Evolutionary conservation across 805 yeast species (phyloP).

Genomic region (Saccharomycopsis fibuligera): DNA sequence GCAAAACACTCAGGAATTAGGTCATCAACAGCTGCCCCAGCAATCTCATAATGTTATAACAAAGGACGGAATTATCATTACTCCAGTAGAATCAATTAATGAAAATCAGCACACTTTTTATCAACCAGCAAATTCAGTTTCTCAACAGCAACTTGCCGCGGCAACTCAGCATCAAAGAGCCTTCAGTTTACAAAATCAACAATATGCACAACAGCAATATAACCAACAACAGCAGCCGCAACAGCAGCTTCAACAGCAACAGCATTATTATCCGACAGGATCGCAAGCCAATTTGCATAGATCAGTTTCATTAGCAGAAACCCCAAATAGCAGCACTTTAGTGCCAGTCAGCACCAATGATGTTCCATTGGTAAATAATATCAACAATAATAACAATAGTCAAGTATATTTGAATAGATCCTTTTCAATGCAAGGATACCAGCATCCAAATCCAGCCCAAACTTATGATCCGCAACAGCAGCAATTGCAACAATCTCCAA

Average conservation of each 20-base stretch:
- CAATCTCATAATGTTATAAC: constrained; percentile 3
- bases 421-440: not conserved
- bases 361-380: not conserved
- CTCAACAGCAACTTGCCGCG: constrained; percentile 3
- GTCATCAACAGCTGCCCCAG: constrained; percentile 4
- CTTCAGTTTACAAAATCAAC: constrained; percentile 4
- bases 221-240: not conserved
- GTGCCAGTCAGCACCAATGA: not conserved
- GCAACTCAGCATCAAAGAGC: constrained; percentile 5
- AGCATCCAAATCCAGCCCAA: too few species aligned
- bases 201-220: not conserved
- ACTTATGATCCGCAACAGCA: not conserved
- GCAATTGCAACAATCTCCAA: not conserved
- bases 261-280: not conserved
- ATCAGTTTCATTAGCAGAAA: constrained; percentile 1
- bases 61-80: constrained; percentile 8
- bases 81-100: constrained; percentile 11
- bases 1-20: not conserved
- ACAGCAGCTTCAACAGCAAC: not conserved
- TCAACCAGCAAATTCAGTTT: constrained; percentile 14
- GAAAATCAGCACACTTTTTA: constrained; percentile 12
- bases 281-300: constrained; percentile 10
- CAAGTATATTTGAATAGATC: constrained; percentile 2
- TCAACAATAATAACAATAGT: not conserved
- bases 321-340: constrained; percentile 1